Evolutionary conservation across 2,329 filamentous ascomycete genomes (phyloP), one percentile per base, ranked within the genome.

Genomic region (Pestalotiopsis sp.): DNA sequence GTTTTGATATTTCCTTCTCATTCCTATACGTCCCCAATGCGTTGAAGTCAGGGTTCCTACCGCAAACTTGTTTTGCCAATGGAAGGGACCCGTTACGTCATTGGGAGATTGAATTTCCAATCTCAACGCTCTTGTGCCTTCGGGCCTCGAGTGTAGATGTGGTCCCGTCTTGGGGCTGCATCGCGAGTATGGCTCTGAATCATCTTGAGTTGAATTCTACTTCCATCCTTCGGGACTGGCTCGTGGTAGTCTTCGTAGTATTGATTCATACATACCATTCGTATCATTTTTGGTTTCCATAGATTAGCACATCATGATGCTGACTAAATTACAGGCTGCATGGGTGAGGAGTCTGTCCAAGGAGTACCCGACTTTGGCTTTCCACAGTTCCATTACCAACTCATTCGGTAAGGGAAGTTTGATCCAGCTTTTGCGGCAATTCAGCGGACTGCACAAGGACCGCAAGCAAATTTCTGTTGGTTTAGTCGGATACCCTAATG

Each of bases 31-130:
- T 81, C 85, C 88, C 91, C 91, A 93, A 90, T 86, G 87, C 70
- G 82, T 84, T 82, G 66, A 86, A 84, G 94, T 96, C 94, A 97
- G 96, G 95, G 97, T 93, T 58, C 59, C 69, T 70, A 68, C 69
- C 69, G 69, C 69, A 68, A 86, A 88, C 25, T 91, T 87, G 84
- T 83, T 81, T 79, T 83, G 86, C 81, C 86, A 80, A 90, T 96
- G 93, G 92, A 91, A 91, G 89, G 86, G 83, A 88, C 93, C 95
- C 97, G 96, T 99, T 99, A 99, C 93, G 94, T 92, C 92, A 90
- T 93, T 98, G 96, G 96, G 91, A 98, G 89, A 99, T 91, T 81
- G 86, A 98, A 79, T 77, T 80, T 86, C 86, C 85, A 38, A 84
- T 87, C 90, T 92, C 91, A 89, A 52, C 86, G 84, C 86, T 84